Evolutionary conservation across 2,329 filamentous ascomycete genomes (phyloP), one percentile per base, ranked within the genome.

Genomic region (Rugonectria rugulosa): DNA sequence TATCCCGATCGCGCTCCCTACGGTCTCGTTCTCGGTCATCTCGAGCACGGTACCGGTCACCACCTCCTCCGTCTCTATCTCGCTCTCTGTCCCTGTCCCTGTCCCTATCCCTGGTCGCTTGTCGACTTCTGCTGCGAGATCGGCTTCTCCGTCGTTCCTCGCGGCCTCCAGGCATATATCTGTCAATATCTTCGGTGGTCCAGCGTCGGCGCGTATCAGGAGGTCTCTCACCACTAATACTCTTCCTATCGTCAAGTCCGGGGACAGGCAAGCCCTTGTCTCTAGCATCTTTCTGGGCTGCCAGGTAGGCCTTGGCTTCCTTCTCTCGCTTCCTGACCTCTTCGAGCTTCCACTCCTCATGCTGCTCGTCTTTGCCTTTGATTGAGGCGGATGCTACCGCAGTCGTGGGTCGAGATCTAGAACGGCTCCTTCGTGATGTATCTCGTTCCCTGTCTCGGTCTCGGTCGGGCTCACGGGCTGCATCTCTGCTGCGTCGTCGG

Each of bases 231-330:
- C 75, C 77, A 6, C 71, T 68, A 45, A 73, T 68, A 43, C 73
- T 76, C 58, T 74, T 75, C 59, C 76, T 79, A 61, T 84, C 82
- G 48, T 84, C 81, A n/a, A 84, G 74, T n/a, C 82, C 81, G 1
- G 83, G 82, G 17, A 85, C 72, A 1, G 83, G 82, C 34, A 85
- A 69, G 8, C 84, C 84, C 66, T 87, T 87, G 42, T 79, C 79
- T 24, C 82, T 78, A 26, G 85, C 84, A 61, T 87, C 84, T 58
- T 83, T 81, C 62, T 86, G 83, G 3, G 83, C 84, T 6, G 84
- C 84, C 31, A 87, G 74, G 62, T 88, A 88, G 5, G 83, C 84
- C 68, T 86, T 87, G 32, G 86, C 86, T 70, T 88, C 85, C 59
- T 81, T 81, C 68, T 87, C 84, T 45, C 85, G 80, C 67, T 85